A percentile compares a stretch with the other conserved stretches of the same genome.
Evolutionary conservation across 345 rosid genomes (phyloP).

Genomic region (Salix caprea): DNA sequence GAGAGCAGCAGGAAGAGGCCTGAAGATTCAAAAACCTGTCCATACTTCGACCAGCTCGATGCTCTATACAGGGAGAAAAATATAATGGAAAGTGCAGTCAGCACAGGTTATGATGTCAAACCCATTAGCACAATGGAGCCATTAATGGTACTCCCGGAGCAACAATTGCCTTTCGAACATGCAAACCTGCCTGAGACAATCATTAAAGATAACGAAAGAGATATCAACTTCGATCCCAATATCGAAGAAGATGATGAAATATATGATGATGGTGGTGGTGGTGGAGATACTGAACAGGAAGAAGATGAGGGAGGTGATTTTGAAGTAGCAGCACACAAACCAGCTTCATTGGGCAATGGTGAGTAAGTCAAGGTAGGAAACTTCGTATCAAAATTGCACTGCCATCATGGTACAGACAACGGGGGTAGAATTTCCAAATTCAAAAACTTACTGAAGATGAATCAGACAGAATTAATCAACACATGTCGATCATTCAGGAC

Average conservation of each 20-base stretch:
- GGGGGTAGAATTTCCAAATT: neutral
- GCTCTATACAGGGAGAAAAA: conserved; percentile 27
- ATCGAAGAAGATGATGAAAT: conserved; percentile 5
- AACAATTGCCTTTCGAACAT: conserved; percentile 15
- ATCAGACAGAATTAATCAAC: neutral
- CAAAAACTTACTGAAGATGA: neutral
- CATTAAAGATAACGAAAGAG: neutral
- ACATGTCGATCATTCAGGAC: neutral
- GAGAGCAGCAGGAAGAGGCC: conserved; percentile 72
- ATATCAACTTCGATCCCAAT: neutral
- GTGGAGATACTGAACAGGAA: conserved; percentile 12
- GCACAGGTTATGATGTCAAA: conserved; percentile 1
- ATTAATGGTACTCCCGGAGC: conserved; percentile 9
- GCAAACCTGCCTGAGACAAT: neutral
- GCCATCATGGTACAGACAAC: neutral
- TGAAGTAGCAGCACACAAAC: conserved; percentile 15
- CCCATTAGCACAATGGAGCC: conserved; percentile 6
- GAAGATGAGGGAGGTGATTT: conserved; percentile 19
- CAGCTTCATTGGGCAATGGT: conserved; percentile 1
- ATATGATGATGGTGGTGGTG: neutral
- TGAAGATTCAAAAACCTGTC: conserved; percentile 77
- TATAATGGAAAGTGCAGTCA: conserved; percentile 1
- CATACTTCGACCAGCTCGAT: conserved; percentile 61
- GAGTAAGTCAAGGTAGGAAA: conserved; percentile 7
- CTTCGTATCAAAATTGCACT: neutral